Base-by-base conservation (phyloP, 2,329 filamentous ascomycete species). In the Epichloe festucae region DNA sequence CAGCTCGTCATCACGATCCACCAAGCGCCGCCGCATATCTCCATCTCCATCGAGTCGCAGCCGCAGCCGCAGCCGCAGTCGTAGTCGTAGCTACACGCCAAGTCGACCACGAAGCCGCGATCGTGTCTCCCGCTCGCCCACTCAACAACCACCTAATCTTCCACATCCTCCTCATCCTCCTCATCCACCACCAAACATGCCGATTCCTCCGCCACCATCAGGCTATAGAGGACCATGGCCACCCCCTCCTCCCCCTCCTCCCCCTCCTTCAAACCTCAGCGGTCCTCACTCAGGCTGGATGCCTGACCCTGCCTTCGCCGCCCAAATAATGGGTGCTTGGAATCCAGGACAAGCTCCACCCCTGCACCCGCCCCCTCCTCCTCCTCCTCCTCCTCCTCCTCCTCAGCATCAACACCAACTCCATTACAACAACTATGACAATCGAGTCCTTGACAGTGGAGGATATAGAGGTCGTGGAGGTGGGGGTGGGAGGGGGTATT, bases 151-250 rank as follows among this genome's bases (percentile, higher is more conserved):
- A 38, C 15, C 14, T 7, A n/a, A 36, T 19, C 10, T 3, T 12
- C 50, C 12, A 6, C 62, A 53, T 10, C 59, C 55, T 39, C 62
- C 56, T 5, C 64, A 63, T 34, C 58, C 62, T 57, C 19, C 48
- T 12, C 41, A 21, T 11, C 42, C 8, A 4, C 48, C 41, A 56
- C 47, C 47, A 43, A 57, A 38, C 51, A 52, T 46, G 23, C 52
- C 45, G 12, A 48, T 51, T 1, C 67, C 67, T 4, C 70, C 66
- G 5, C 68, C 65, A 0, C 68, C 69, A 10, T 57, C 58, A 14
- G 68, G 68, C 5, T 73, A 69, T 49, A 63, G 65, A 47, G 71
- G 70, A 2, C 63, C 65, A 11, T 74, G 72, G 71, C 71, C 70
- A 5, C 65, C 63, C 2, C 65, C 64, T 2, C 51, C 51, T 27